Evolutionary conservation across 768 basidiomycete genomes (phyloP).

Genomic region (Ramaria rubella): DNA sequence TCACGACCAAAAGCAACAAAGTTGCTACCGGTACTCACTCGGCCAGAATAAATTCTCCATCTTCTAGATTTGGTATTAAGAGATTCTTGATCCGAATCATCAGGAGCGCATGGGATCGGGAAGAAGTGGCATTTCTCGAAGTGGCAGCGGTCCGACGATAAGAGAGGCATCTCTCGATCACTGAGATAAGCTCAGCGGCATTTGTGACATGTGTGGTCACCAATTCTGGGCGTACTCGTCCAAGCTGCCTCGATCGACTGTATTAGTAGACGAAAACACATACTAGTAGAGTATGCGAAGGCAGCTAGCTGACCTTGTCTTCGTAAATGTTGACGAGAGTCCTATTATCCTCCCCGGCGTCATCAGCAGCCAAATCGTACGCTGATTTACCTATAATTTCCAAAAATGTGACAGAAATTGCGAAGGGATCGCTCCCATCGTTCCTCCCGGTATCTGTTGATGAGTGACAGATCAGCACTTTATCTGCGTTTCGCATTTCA

Average conservation of each 20-base stretch:
- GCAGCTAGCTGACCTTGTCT: conserved; percentile 24
- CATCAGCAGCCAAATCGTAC: conserved; percentile 27
- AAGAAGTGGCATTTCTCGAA: conserved; percentile 25
- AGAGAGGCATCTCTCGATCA: conserved; percentile 25
- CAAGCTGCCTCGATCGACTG: conserved; percentile 2
- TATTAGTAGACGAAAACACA: neutral
- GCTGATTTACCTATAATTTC: conserved; percentile 29
- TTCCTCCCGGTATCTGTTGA: too few species aligned
- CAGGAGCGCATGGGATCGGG: conserved; percentile 30
- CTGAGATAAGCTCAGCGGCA: conserved; percentile 26
- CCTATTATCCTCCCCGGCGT: conserved; percentile 20
- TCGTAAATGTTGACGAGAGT: conserved; percentile 27
- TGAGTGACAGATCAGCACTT: too few species aligned
- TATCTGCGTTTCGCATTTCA: too few species aligned
- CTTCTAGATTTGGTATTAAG: conserved; percentile 28
- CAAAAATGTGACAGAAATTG: conserved; percentile 29
- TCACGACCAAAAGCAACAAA: neutral
- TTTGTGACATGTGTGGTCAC: conserved; percentile 21
- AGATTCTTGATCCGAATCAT: conserved; percentile 29
- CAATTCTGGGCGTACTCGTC: conserved; percentile 26
- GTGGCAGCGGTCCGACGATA: conserved; percentile 29
- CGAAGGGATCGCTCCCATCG: too few species aligned
- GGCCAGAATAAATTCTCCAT: conserved; percentile 31
- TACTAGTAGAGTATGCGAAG: neutral
- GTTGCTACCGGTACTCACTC: conserved; percentile 21